Evolutionary conservation across 75 land plant genomes (phyloP).

Genomic region (Selaginella moellendorffii): DNA sequence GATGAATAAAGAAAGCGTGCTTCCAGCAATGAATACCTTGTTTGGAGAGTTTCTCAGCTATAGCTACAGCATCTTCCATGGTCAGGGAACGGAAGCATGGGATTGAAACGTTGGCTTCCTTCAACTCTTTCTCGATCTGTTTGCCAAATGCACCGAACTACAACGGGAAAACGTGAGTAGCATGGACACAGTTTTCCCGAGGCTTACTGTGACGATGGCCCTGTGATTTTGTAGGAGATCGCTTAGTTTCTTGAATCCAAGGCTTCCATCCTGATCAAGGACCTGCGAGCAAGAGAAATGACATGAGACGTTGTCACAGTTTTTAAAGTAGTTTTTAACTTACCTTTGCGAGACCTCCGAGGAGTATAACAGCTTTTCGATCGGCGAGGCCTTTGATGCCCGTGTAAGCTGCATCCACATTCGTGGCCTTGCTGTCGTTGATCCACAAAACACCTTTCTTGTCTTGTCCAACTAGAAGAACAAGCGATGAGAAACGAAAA

Average conservation of each 20-base stretch:
- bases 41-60: constrained; percentile 32
- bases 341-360: constrained; percentile 66
- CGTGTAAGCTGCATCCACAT: constrained; percentile 44
- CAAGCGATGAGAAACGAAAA: too few species aligned
- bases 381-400: constrained; percentile 38
- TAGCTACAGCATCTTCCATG: constrained; percentile 35
- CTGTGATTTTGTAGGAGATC: constrained; percentile 32
- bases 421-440: constrained; percentile 70
- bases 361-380: constrained; percentile 37
- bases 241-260: constrained; percentile 34
- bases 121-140: constrained; percentile 33
- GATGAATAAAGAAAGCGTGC: neutral
- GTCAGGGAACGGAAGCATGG: constrained; percentile 25
- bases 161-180: neutral
- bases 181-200: neutral
- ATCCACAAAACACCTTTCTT: constrained; percentile 36
- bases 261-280: constrained; percentile 16
- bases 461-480: constrained; percentile 30
- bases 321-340: too few species aligned
- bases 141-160: constrained; percentile 52
- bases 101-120: constrained; percentile 28
- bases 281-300: too few species aligned
- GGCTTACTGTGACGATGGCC: constrained; percentile 41
- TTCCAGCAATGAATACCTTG: constrained; percentile 27
- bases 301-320: too few species aligned